Conservation (phyloP, 345 rosid species). For the Rhizophora apiculata region DNA sequence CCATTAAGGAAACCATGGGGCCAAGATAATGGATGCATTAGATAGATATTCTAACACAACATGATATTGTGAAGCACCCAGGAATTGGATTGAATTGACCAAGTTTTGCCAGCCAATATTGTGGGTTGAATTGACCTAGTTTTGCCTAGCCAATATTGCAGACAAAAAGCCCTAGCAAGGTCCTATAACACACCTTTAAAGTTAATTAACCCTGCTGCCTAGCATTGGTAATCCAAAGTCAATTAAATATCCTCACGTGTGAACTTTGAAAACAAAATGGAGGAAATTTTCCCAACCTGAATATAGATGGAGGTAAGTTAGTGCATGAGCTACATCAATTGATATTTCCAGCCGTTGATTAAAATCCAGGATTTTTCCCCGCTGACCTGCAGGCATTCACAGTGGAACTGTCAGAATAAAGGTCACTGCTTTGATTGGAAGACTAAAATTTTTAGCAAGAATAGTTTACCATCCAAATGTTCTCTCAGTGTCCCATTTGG, state of each 20-base stretch:
- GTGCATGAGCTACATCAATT: constrained; percentile 92
- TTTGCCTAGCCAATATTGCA: too few species aligned
- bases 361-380: constrained; percentile 70
- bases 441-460: neutral
- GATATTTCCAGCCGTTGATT: constrained; percentile 89
- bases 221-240: neutral
- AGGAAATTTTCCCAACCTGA: constrained; percentile 50
- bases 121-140: too few species aligned
- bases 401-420: constrained; percentile 3
- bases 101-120: too few species aligned
- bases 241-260: neutral
- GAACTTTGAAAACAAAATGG: constrained; percentile 3
- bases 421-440: constrained; percentile 8
- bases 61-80: too few species aligned
- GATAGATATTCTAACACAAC: too few species aligned
- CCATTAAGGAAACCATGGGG: neutral
- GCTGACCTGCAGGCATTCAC: constrained; percentile 44
- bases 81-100: too few species aligned
- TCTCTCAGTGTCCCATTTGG: constrained; percentile 93
- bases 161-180: neutral
- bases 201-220: neutral
- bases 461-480: constrained; percentile 82
- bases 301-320: constrained; percentile 86
- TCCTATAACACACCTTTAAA: neutral
- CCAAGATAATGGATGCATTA: too few species aligned